A percentile compares a stretch with the other conserved stretches of the same genome.
phyloP scores from a whole-genome alignment of 208 protist species.

The Endotrypanum monterogeii region DNA sequence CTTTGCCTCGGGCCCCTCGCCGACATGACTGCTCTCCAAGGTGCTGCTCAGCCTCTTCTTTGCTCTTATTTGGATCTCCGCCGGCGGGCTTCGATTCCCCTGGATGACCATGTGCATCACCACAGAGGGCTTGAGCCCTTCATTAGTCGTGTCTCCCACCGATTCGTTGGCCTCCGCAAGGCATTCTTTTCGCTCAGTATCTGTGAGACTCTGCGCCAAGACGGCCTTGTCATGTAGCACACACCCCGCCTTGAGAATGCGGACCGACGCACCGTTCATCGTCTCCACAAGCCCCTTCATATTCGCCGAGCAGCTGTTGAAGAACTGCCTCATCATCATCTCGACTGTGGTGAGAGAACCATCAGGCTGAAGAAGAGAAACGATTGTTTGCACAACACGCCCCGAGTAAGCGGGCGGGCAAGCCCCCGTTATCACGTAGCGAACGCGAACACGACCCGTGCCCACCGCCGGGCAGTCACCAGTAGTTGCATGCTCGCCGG shows the following conservation, averaged over 20 bases:
- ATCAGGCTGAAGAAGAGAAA: conserved; percentile 47
- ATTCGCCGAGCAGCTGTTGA: conserved; percentile 58
- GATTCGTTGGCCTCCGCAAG: conserved; percentile 11
- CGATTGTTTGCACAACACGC: conserved; percentile 50
- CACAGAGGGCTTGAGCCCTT: conserved; percentile 38
- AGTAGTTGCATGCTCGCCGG: not conserved
- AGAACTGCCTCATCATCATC: conserved; percentile 50
- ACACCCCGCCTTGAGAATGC: conserved; percentile 65
- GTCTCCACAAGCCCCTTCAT: conserved; percentile 53
- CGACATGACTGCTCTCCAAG: conserved; percentile 18
- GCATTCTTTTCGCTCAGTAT: conserved; percentile 37
- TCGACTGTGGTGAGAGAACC: conserved; percentile 48
- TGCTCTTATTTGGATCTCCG: conserved; percentile 23
- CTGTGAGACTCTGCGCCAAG: conserved; percentile 39
- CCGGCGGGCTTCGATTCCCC: conserved; percentile 4
- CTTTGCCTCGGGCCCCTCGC: conserved; percentile 30
- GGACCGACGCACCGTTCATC: conserved; percentile 41
- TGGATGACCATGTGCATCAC: conserved; percentile 72
- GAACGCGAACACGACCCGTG: conserved; percentile 49
- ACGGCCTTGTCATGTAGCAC: conserved; percentile 49
- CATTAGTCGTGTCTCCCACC: conserved; percentile 13
- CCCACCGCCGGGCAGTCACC: not conserved
- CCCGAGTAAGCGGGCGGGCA: conserved; percentile 66
- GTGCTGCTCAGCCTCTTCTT: conserved; percentile 19
- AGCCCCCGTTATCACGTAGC: conserved; percentile 74